Evolutionary conservation across 441 rosid genomes (phyloP), one percentile per base, ranked within the genome.

Genomic region (Populus hybrid): DNA sequence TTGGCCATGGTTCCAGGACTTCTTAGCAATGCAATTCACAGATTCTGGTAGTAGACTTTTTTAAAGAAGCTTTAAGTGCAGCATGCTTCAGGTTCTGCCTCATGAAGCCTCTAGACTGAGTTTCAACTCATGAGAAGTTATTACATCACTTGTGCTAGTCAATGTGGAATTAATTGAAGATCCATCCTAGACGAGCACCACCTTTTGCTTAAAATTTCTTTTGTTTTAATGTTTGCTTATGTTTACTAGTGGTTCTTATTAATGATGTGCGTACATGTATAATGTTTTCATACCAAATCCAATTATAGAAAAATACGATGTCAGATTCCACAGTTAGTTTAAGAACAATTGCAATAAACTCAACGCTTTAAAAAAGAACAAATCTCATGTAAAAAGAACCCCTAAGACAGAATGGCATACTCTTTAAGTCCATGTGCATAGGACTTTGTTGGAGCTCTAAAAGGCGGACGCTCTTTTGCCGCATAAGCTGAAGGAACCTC

Each of bases 371-470:
- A 50, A 28, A 40, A 59, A 9, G 35, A 20, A 9, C 2, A 72
- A 28, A 3, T 9, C 29, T 42, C 18, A 67, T 7, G 23, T 7
- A 24, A 11, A 73, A 66, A 11, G 42, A 11, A 36, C 38, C 45
- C 24, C 24, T 2, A 69, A 77, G 50, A 28, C 63, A 79, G n/a
- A 29, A 63, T 61, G 79, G 82, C 92, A 76, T 82, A 94, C 98
- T 89, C 89, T 88, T 84, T 90, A 67, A 96, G 93, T 64, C 98
- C 97, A 85, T 93, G 95, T 9, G 94, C 86, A 76, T 94, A 94
- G 74, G 59, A 80, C 86, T 89, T 96, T 63, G 90, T 5, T 67
- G 97, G 90, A 83, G 97, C 97, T 83, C 74, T 90, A 77, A 94
- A 95, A 53, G 83, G 85, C 2, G 98, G 97, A 45, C 97, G 90